phyloP scores from a whole-genome alignment of 2,329 filamentous ascomycete species.

The Raffaelea deltoideospora region DNA sequence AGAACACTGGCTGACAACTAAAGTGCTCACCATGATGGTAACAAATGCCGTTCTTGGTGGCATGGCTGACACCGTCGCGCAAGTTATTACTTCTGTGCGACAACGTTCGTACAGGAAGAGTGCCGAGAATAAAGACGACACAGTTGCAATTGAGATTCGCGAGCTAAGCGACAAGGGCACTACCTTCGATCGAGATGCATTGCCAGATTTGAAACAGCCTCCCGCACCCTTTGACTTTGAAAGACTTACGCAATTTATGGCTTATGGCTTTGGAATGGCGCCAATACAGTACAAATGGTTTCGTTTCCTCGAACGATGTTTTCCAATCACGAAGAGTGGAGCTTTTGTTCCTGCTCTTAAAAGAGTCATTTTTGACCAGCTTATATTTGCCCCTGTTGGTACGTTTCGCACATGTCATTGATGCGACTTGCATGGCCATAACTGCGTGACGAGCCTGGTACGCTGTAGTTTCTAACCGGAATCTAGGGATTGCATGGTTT shows the following conservation, averaged over 20 bases:
- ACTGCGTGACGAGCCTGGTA: not conserved
- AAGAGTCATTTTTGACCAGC: conserved; percentile 80
- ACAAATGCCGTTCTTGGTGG: conserved; percentile 93
- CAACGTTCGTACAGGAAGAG: conserved; percentile 49
- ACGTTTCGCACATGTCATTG: no score
- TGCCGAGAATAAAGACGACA: conserved; percentile 44
- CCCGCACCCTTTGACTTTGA: conserved; percentile 92
- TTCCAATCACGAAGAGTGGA: conserved; percentile 68
- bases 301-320: conserved; percentile 62
- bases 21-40: conserved; percentile 95
- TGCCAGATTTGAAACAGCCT: conserved; percentile 45
- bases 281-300: conserved; percentile 96
- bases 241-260: conserved; percentile 86
- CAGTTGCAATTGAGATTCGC: conserved; percentile 73
- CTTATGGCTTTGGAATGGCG: conserved; percentile 92
- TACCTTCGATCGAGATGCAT: conserved; percentile 46
- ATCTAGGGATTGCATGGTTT: conserved; percentile 55
- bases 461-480: not conserved
- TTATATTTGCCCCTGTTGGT: conserved; percentile 84
- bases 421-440: not conserved
- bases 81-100: conserved; percentile 75
- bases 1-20: no score
- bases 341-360: conserved; percentile 70
- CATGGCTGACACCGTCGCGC: conserved; percentile 90
- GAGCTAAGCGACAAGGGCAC: conserved; percentile 74